These are phyloP conservation scores for Amanita pallidorosea DNA, from an alignment of 768 basidiomycete species.

Conservation along the genomic window DNA sequence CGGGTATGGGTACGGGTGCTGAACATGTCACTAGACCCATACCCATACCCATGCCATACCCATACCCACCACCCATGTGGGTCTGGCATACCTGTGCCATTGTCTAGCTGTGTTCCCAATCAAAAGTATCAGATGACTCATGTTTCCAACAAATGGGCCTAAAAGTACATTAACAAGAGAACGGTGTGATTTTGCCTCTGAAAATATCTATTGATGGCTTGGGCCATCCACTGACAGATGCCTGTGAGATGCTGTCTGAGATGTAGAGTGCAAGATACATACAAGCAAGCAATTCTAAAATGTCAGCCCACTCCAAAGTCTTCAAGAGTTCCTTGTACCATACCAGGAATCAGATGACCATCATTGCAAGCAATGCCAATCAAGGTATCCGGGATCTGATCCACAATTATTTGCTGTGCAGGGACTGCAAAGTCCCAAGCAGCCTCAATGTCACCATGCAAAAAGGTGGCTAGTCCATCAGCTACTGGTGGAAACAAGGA, in stretches of 20 bases:
- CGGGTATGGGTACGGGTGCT: too few relatives aligned
- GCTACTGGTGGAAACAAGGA: not conserved
- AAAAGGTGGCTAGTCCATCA: not conserved
- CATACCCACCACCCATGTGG: too few relatives aligned
- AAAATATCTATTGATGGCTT: not conserved
- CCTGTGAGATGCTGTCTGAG: not conserved
- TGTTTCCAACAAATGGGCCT: constrained; percentile 9
- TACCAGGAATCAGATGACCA: constrained; percentile 18
- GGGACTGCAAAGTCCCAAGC: not conserved
- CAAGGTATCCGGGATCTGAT: not conserved
- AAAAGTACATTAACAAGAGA: not conserved
- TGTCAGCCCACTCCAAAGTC: constrained; percentile 19
- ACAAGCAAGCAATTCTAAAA: constrained; percentile 24
- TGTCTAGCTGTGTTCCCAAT: constrained; percentile 11
- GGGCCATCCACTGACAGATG: not conserved
- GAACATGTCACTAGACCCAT: too few relatives aligned
- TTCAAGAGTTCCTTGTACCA: constrained; percentile 16
- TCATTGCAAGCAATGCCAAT: constrained; percentile 23
- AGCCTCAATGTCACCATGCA: not conserved
- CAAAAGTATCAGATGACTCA: constrained; percentile 9
- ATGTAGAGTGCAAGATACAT: constrained; percentile 12
- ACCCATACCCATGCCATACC: too few relatives aligned
- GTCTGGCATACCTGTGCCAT: too few relatives aligned
- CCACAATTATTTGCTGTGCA: not conserved
- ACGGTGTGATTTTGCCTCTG: not conserved